These are phyloP conservation scores for Pseudogymnoascus sp. DNA, from an alignment of 2,329 filamentous ascomycete species.

Conservation along the genomic window DNA sequence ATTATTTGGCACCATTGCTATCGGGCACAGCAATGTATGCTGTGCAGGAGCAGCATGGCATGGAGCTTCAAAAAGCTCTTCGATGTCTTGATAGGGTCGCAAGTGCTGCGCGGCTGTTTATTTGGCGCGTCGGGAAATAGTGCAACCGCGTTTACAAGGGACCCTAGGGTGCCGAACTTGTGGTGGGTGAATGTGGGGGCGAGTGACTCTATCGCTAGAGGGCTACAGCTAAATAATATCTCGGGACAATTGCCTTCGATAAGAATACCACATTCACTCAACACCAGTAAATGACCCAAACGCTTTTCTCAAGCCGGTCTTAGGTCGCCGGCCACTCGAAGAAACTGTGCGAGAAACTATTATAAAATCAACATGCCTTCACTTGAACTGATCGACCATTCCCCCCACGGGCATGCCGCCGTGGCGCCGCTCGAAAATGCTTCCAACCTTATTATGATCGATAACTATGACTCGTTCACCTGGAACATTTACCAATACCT, in stretches of 20 bases:
- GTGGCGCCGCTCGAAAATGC: slow-evolving; percentile 67
- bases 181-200: slow-evolving; percentile 4
- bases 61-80: slow-evolving; percentile 23
- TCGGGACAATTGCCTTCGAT: not conserved
- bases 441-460: slow-evolving; percentile 87
- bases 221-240: not conserved
- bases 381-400: slow-evolving; percentile 63
- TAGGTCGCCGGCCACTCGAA: not conserved
- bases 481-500: slow-evolving; percentile 99
- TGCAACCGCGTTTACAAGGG: slow-evolving; percentile 2
- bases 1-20: slow-evolving; percentile 62
- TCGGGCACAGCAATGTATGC: slow-evolving; percentile 38
- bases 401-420: slow-evolving; percentile 73
- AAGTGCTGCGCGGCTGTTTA: slow-evolving; percentile 10
- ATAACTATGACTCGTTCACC: slow-evolving; percentile 99
- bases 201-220: slow-evolving; percentile 1
- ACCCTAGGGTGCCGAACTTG: not conserved
- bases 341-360: not conserved
- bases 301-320: not conserved
- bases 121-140: slow-evolving; percentile 10
- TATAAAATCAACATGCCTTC: slow-evolving; percentile 32
- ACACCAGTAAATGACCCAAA: slow-evolving; percentile 2
- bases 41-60: slow-evolving; percentile 18
- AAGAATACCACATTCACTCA: not conserved
- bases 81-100: slow-evolving; percentile 5